Evolutionary conservation across 495 filamentous ascomycete species (phyloP).

Genomic region (Hypoxylon trugodes): DNA sequence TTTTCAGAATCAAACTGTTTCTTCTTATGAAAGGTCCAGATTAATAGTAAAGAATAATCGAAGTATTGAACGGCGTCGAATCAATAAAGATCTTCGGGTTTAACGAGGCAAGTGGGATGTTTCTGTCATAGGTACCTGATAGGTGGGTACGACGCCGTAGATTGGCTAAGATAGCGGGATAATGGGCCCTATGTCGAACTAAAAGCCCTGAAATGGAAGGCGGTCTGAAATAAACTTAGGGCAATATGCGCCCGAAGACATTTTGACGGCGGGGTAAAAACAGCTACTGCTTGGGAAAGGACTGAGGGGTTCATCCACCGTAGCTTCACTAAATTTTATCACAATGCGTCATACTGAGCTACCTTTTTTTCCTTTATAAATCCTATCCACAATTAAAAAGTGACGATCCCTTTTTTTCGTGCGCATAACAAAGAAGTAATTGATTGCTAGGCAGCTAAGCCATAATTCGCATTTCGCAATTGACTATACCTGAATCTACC

Average conservation of each 20-base stretch:
- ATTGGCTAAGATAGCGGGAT: too few relatives aligned
- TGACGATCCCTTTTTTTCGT: not conserved
- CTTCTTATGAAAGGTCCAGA: not conserved
- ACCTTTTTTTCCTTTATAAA: not conserved
- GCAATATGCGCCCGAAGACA: too few relatives aligned
- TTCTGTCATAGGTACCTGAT: too few relatives aligned
- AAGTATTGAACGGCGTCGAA: not conserved
- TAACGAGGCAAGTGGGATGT: not conserved
- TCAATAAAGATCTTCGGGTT: too few relatives aligned
- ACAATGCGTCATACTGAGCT: conserved; percentile 36
- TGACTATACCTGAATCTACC: not conserved
- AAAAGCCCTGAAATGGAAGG: conserved; percentile 11
- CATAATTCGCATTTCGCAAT: too few relatives aligned
- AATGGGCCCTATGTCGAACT: not conserved
- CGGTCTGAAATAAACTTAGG: conserved; percentile 7
- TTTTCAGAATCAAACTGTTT: not conserved
- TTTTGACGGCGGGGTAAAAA: not conserved
- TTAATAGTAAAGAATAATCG: too few relatives aligned
- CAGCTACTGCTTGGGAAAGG: not conserved
- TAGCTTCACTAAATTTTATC: not conserved
- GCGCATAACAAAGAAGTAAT: too few relatives aligned
- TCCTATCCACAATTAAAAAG: not conserved
- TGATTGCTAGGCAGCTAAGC: too few relatives aligned
- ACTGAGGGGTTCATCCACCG: not conserved
- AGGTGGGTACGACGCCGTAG: too few relatives aligned